Evolutionary conservation across 768 basidiomycete genomes (phyloP).

Genomic region (Suillus subalutaceus): DNA sequence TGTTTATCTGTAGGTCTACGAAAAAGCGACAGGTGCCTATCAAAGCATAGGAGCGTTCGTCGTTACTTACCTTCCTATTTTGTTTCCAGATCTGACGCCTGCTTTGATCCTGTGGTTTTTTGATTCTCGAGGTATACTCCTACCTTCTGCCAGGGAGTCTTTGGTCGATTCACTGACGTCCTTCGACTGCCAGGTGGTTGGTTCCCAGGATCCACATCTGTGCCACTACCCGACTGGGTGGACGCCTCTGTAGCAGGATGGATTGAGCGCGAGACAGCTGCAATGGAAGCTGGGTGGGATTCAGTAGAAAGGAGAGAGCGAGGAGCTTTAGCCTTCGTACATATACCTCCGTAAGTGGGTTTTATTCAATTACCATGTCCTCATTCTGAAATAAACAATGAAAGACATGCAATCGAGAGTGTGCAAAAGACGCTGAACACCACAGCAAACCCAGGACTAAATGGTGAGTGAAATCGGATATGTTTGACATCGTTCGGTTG

Average conservation of each 20-base stretch:
- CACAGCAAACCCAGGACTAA: slow-evolving; percentile 44
- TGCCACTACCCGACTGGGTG: slow-evolving; percentile 63
- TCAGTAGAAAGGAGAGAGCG: slow-evolving; percentile 42
- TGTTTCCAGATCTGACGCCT: slow-evolving; percentile 42
- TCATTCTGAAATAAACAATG: slow-evolving; percentile 6
- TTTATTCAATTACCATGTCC: not conserved
- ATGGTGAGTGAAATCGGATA: slow-evolving; percentile 31
- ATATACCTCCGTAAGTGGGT: slow-evolving; percentile 67
- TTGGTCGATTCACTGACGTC: slow-evolving; percentile 12
- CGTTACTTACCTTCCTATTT: not conserved
- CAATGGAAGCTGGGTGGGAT: slow-evolving; percentile 65
- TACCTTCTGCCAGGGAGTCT: not conserved
- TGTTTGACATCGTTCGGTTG: not conserved
- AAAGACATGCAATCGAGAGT: slow-evolving; percentile 31
- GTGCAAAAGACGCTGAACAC: slow-evolving; percentile 40
- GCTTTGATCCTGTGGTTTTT: slow-evolving; percentile 72
- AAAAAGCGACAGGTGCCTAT: slow-evolving; percentile 33
- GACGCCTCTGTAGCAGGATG: slow-evolving; percentile 62
- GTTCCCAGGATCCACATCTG: slow-evolving; percentile 37
- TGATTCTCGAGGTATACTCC: slow-evolving; percentile 62
- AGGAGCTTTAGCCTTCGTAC: slow-evolving; percentile 70
- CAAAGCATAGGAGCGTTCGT: not conserved
- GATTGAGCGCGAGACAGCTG: slow-evolving; percentile 54
- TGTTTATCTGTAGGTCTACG: slow-evolving; percentile 27
- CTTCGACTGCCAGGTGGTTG: slow-evolving; percentile 45